Evolutionary conservation across 768 basidiomycete species (phyloP), one percentile per base, ranked within the genome.

Genomic region (Jaapia argillacea): DNA sequence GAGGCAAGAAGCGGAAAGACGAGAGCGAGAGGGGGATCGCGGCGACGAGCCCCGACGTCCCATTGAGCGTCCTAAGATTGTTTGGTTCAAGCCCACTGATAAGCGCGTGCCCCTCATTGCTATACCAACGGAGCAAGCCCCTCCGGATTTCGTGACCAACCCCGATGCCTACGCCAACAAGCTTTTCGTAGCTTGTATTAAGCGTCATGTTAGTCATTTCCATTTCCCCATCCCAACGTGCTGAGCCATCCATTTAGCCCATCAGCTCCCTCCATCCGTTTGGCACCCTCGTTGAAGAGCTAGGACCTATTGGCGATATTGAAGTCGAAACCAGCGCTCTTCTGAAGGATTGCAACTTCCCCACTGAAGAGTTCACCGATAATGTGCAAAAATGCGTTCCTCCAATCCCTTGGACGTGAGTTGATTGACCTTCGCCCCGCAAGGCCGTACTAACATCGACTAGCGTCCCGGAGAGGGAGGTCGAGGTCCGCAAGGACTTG

Each of bases 81-180:
- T 99, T 37, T 99, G 96, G 96, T 98, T 99, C 75, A 94, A 97
- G 67, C 96, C 96, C 3, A 97, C 94, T 22, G 93, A 97, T 69
- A 99, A 99, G 63, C 87, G 96, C 45, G 96, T 99, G 1, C 96
- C 96, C 36, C 74, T 98, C 33, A 97, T 99, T 55, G 96, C 96
- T 44, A 99, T 99, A 49, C 94, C 93, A 5, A 98, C 96, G 5
- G 96, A 99, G 56, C 96, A 99, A 63, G 94, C 96, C 0, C 96
- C 96, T 4, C 75, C 74, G 14, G 93, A 98, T 62, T 99, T 99
- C 58, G 81, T 99, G 36, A 89, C 94, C 62, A 88, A 89, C 58
- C 82, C 93, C 2, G 94, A 96, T 50, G 72, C 73, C 2, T 99
- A 98, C 60, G 79, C 80, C 18, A 76, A 97, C 66, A 85, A 78